Percentiles rank a stretch among this genome's conserved stretches.
These are phyloP conservation scores for Penicillium macrosclerotiorum DNA, from an alignment of 495 filamentous ascomycete genomes.

Conservation along the genomic window DNA sequence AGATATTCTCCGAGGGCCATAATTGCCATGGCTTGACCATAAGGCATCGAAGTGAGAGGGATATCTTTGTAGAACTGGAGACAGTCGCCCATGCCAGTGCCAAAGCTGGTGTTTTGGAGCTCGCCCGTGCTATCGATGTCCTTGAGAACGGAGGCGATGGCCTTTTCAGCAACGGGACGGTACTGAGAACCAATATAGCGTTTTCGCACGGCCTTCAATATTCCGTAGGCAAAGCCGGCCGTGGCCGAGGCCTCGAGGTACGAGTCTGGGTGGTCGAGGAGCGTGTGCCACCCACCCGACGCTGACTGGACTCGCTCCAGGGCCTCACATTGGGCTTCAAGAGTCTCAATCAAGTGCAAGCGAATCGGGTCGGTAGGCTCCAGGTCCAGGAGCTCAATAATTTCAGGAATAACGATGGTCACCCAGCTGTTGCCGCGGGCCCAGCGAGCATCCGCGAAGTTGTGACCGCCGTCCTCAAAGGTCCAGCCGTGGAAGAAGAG, in stretches of 20 bases:
- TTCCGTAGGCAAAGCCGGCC: constrained; percentile 72
- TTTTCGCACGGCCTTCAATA: constrained; percentile 67
- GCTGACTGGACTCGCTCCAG: constrained; percentile 52
- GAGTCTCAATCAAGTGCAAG: constrained; percentile 57
- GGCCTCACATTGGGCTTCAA: constrained; percentile 61
- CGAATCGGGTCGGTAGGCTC: constrained; percentile 55
- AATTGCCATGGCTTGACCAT: constrained; percentile 76
- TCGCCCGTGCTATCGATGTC: constrained; percentile 62
- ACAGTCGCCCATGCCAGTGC: constrained; percentile 66
- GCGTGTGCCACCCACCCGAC: constrained; percentile 64
- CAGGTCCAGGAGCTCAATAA: constrained; percentile 64
- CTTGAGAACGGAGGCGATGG: constrained; percentile 57
- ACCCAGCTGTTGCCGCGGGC: constrained; percentile 68
- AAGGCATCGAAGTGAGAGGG: constrained; percentile 69
- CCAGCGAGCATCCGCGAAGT: constrained; percentile 69
- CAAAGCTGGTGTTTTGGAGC: constrained; percentile 67
- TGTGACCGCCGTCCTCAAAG: constrained; percentile 63
- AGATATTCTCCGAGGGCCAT: constrained; percentile 68
- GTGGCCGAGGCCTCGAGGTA: constrained; percentile 72
- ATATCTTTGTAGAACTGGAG: constrained; percentile 71
- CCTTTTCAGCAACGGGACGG: constrained; percentile 53
- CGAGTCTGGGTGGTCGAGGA: constrained; percentile 60
- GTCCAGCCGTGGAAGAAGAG: constrained; percentile 76
- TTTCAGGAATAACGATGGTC: constrained; percentile 72
- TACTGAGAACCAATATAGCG: constrained; percentile 58